A percentile compares a stretch with the other conserved stretches of the same genome.
phyloP scores from a whole-genome alignment of 2,329 filamentous ascomycete genomes.

The Graphilbum fragrans region DNA sequence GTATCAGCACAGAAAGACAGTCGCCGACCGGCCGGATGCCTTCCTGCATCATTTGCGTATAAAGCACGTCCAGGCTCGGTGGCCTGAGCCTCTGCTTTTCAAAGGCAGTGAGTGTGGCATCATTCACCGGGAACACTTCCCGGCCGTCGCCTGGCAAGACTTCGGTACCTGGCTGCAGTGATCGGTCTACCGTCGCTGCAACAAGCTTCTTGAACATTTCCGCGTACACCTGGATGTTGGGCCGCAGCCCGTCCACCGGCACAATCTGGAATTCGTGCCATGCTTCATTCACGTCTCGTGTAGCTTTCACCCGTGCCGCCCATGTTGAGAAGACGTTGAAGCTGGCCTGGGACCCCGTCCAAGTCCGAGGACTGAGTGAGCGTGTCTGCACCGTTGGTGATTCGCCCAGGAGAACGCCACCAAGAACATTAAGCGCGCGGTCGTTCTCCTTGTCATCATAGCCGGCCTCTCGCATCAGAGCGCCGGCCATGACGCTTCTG shows the following conservation, averaged over 20 bases:
- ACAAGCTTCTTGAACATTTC: conserved; percentile 50
- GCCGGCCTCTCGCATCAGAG: conserved; percentile 43
- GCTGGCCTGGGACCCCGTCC: conserved; percentile 14
- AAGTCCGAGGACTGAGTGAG: conserved; percentile 20
- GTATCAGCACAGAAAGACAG: conserved; percentile 44
- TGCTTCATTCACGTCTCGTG: conserved; percentile 48
- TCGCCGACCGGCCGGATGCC: conserved; percentile 34
- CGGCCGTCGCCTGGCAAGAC: conserved; percentile 47
- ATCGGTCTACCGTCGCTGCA: conserved; percentile 16
- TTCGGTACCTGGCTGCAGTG: not conserved
- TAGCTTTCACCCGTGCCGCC: conserved; percentile 45
- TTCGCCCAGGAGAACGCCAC: conserved; percentile 35
- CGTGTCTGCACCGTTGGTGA: conserved; percentile 46
- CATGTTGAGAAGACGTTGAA: conserved; percentile 29
- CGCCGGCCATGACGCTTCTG: conserved; percentile 37
- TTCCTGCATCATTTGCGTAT: conserved; percentile 40
- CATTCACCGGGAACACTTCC: conserved; percentile 41
- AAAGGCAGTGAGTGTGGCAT: conserved; percentile 48
- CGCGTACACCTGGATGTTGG: conserved; percentile 35
- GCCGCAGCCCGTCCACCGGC: conserved; percentile 17
- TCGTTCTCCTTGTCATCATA: conserved; percentile 36
- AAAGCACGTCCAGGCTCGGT: conserved; percentile 46
- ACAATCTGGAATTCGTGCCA: conserved; percentile 38
- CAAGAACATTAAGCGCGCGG: conserved; percentile 35
- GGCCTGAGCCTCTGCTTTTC: conserved; percentile 51